A percentile compares a stretch with the other conserved stretches of the same genome.
phyloP scores from a whole-genome alignment of 495 filamentous ascomycete genomes.

The Xylaria flabelliformis region DNA sequence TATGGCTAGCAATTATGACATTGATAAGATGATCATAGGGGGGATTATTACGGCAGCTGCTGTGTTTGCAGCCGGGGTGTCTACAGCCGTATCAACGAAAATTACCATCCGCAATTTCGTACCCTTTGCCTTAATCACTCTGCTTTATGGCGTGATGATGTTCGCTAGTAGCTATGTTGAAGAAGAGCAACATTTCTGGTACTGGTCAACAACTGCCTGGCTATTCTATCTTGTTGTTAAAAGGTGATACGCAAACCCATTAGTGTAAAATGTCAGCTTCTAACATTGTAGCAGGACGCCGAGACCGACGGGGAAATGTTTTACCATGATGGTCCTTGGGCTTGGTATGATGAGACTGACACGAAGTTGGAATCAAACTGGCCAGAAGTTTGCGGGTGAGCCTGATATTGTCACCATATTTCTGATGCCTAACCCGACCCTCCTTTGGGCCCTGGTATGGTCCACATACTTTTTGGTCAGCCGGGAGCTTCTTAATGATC shows the following conservation, averaged over 20 bases:
- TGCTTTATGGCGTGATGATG: constrained; percentile 84
- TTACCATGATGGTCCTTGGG: constrained; percentile 32
- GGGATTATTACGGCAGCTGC: constrained; percentile 34
- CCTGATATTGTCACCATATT: constrained; percentile 80
- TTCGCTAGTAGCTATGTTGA: constrained; percentile 98
- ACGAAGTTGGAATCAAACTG: constrained; percentile 92
- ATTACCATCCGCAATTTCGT: constrained; percentile 29
- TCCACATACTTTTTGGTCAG: constrained; percentile 65
- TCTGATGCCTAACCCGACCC: constrained; percentile 62
- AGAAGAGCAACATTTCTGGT: constrained; percentile 99
- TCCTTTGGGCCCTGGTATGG: constrained; percentile 79
- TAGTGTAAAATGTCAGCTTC: not conserved
- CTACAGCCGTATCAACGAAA: constrained; percentile 29
- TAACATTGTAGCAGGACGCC: constrained; percentile 30
- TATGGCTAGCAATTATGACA: constrained; percentile 90
- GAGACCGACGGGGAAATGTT: constrained; percentile 17
- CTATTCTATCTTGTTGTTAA: constrained; percentile 67
- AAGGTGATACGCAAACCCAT: constrained; percentile 31
- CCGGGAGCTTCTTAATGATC: constrained; percentile 42
- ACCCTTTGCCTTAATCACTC: constrained; percentile 47
- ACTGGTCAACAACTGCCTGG: constrained; percentile 86
- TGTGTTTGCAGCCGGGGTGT: constrained; percentile 32
- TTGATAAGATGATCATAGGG: constrained; percentile 53
- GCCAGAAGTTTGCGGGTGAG: constrained; percentile 89
- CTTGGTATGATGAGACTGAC: constrained; percentile 65